A percentile compares a stretch with the other conserved stretches of the same genome.
These are phyloP conservation scores for Xylaria sp. DNA, from an alignment of 2,329 filamentous ascomycete genomes.

Conservation along the genomic window DNA sequence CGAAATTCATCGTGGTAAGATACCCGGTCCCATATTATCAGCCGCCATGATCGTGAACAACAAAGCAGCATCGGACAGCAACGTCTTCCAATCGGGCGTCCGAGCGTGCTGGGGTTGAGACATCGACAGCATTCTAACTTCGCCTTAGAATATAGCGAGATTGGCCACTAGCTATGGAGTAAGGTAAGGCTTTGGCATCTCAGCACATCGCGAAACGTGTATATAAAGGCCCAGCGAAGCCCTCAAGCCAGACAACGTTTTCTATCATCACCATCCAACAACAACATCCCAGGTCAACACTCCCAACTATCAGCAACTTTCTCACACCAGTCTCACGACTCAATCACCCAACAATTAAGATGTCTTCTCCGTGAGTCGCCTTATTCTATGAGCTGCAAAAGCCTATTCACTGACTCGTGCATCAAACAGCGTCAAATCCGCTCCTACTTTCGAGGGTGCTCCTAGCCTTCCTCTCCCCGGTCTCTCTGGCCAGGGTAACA, in stretches of 20 bases:
- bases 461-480: constrained; percentile 46
- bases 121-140: neutral
- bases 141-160: neutral
- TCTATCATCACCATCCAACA: constrained; percentile 30
- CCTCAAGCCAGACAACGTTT: constrained; percentile 30
- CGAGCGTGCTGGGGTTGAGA: neutral
- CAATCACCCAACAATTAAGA: constrained; percentile 30
- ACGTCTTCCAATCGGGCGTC: neutral
- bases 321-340: neutral
- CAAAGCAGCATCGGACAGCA: neutral
- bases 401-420: constrained; percentile 13
- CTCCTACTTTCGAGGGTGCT: constrained; percentile 31
- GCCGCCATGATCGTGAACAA: constrained; percentile 1
- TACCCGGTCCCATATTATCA: neutral
- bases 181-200: constrained; percentile 10
- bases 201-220: constrained; percentile 22
- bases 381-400: neutral
- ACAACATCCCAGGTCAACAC: neutral
- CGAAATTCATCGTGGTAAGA: neutral
- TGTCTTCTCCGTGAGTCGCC: constrained; percentile 45
- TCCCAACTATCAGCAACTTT: neutral
- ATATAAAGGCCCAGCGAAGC: constrained; percentile 39
- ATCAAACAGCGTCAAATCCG: constrained; percentile 39
- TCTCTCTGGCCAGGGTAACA: constrained; percentile 46
- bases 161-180: neutral